Conservation (phyloP, 345 rosid genomes). For the Lenwebbia sp. region DNA sequence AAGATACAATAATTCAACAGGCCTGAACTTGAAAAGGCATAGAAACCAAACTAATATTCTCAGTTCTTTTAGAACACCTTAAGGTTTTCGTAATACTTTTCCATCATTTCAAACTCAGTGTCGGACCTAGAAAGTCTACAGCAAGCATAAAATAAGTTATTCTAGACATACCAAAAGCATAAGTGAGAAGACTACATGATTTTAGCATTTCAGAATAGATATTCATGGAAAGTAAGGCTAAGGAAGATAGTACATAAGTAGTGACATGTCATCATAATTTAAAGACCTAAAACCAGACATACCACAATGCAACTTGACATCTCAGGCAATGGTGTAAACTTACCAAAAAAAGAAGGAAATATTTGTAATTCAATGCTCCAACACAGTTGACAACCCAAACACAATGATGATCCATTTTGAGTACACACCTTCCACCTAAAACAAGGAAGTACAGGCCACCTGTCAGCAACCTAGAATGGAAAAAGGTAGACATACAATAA, state of each 20-base stretch:
- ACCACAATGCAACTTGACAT: not conserved
- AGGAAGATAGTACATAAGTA: not conserved
- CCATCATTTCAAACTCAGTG: not conserved
- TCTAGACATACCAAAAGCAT: not conserved
- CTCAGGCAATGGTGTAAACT: conserved; percentile 8
- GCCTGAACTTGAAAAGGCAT: not conserved
- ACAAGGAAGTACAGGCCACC: conserved; percentile 7
- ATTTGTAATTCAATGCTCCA: conserved; percentile 89
- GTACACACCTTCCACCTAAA: conserved; percentile 84
- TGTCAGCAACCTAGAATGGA: not conserved
- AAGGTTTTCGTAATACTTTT: not conserved
- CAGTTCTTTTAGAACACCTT: not conserved
- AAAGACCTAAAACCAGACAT: not conserved
- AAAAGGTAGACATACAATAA: not conserved
- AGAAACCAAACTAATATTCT: not conserved
- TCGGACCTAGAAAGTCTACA: not conserved
- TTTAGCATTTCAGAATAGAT: not conserved
- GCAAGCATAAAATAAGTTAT: not conserved
- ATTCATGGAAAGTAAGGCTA: not conserved
- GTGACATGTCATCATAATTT: not conserved
- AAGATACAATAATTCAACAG: not conserved
- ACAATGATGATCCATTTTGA: conserved; percentile 98
- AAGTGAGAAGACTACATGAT: not conserved
- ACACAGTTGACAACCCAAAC: conserved; percentile 99
- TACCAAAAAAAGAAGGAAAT: conserved; percentile 93